Evolutionary conservation across 1,284 basidiomycete genomes (phyloP), one percentile per base, ranked within the genome.

Genomic region (Coriolopsis trogii): DNA sequence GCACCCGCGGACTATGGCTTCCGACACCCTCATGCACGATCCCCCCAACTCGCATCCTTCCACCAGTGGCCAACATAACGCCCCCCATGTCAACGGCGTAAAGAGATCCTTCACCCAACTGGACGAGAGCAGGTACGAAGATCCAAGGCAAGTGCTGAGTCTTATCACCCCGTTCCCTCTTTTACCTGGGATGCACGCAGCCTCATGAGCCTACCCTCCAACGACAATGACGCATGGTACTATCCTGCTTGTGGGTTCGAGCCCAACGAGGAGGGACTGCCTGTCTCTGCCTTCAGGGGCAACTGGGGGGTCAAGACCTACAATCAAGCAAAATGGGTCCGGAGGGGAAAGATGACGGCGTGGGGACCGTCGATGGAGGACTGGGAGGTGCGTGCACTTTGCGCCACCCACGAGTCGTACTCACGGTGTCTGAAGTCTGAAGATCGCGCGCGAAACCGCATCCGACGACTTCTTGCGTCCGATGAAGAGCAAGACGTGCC

Each of bases 361-460:
- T 92, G 89, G 89, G 88, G 87, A 21, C 87, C 90, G 28, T 79
- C 78, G 42, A 80, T 84, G 73, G 88, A 89, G 36, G 89, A 91
- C 53, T 91, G 87, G 86, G 87, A 91, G 82, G 89, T 87, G 64
- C 60, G 79, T 72, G 10, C 2, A 26, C 13, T 26, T 41, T 12
- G 21, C 47, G 53, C 36, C 43, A 31, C 33, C 15, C 13, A n/a
- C 16, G 30, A 4, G 16, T 26, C 15, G 15, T 24, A n/a, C 46
- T 49, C 15, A 41, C 49, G 24, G 38, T 7, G 26, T 36, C 25
- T 24, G 24, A 63, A 92, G 90, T 78, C 81, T 26, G 90, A 92
- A 68, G 87, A 91, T 60, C 82, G 86, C 49, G 87, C 89, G 34
- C 78, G 89, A 56, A 90, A 91, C 69, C 85, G 90, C 25, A 72